Evolutionary conservation across 225 moss, liverwort and hornwort species (phyloP).

Genomic region (Marchantia paleacea): DNA sequence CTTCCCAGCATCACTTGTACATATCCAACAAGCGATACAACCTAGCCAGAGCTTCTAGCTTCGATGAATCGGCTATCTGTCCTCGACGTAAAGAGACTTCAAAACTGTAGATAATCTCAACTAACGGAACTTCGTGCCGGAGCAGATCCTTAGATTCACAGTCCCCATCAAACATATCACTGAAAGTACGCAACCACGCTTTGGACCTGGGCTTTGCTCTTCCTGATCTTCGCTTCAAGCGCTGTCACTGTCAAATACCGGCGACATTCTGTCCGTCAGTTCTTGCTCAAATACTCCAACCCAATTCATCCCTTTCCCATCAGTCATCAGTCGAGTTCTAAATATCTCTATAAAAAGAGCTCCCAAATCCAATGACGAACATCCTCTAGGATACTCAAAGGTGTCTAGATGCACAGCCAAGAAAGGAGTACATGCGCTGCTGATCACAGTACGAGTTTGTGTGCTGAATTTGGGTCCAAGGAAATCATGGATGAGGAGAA

Average conservation of each 20-base stretch:
- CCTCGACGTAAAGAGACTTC: not conserved
- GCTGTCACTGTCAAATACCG: not conserved
- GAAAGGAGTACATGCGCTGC: not conserved
- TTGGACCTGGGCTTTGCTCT: not conserved
- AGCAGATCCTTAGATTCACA: not conserved
- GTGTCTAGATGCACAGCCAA: no score
- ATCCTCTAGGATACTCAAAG: not conserved
- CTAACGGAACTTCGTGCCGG: not conserved
- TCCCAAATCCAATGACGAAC: not conserved
- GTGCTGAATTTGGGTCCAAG: not conserved
- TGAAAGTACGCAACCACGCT: not conserved
- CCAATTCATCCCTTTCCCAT: not conserved
- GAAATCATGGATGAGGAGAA: not conserved
- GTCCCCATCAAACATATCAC: not conserved
- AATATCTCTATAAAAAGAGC: not conserved
- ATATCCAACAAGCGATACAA: not conserved
- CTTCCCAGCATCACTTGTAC: not conserved
- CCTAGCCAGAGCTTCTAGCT: not conserved
- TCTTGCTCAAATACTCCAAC: not conserved
- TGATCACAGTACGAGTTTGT: not conserved
- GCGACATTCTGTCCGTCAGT: not conserved
- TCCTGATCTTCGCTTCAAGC: not conserved
- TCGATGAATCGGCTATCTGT: not conserved
- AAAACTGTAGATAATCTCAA: not conserved
- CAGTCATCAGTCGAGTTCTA: not conserved